Percentiles rank a stretch among this genome's conserved stretches.
phyloP scores from a whole-genome alignment of 2,329 filamentous ascomycete genomes.

The Hypoxylon sp. region DNA sequence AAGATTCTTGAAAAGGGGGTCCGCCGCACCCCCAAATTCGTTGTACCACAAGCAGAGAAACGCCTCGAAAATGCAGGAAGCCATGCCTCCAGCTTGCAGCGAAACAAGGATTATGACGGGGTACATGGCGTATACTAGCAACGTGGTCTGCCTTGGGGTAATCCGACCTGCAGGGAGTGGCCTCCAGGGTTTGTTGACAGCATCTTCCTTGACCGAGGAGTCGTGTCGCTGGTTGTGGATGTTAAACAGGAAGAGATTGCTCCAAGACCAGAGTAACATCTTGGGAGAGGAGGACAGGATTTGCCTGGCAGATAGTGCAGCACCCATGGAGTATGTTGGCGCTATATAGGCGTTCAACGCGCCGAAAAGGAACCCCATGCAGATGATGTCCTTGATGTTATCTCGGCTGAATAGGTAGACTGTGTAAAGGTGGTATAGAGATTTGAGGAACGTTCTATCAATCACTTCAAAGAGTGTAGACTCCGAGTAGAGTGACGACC shows the following conservation, averaged over 20 bases:
- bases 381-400: slow-evolving; percentile 7
- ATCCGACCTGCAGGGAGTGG: slow-evolving; percentile 19
- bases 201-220: slow-evolving; percentile 22
- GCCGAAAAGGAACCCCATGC: slow-evolving; percentile 10
- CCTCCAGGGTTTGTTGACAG: slow-evolving; percentile 33
- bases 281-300: slow-evolving; percentile 6
- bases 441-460: no score
- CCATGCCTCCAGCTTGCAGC: slow-evolving; percentile 7
- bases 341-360: slow-evolving; percentile 16
- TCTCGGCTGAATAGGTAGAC: slow-evolving; percentile 15
- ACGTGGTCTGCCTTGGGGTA: slow-evolving; percentile 12
- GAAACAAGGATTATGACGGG: not conserved
- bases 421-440: slow-evolving; percentile 14
- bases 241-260: slow-evolving; percentile 29
- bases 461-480: no score
- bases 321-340: slow-evolving; percentile 9
- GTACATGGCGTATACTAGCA: slow-evolving; percentile 18
- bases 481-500: no score
- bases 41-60: slow-evolving; percentile 25
- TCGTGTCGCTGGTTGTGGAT: slow-evolving; percentile 30
- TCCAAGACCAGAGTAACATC: slow-evolving; percentile 21
- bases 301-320: not conserved
- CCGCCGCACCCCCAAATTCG: slow-evolving; percentile 5
- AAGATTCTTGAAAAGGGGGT: slow-evolving; percentile 21
- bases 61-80: slow-evolving; percentile 12